Evolutionary conservation across 305 asterid genomes (phyloP).

Genomic region (Fraxinus sp.): DNA sequence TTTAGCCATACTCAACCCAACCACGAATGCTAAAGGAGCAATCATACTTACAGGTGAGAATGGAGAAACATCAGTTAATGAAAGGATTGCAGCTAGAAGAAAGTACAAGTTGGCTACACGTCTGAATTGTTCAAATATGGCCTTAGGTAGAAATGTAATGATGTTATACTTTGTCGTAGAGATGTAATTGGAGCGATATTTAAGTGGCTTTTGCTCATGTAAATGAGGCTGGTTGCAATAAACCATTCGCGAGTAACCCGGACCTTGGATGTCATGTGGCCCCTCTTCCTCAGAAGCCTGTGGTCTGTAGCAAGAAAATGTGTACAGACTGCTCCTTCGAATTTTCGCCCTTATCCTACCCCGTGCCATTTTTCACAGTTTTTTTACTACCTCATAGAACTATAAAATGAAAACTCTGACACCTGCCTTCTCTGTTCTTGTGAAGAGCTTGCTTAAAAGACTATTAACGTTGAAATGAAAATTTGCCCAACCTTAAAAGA

Average conservation of each 20-base stretch:
- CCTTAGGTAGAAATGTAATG: slow-evolving; percentile 70
- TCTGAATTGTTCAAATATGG: slow-evolving; percentile 81
- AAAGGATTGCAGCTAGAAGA: slow-evolving; percentile 66
- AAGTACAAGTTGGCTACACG: slow-evolving; percentile 90
- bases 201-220: slow-evolving; percentile 55
- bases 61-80: slow-evolving; percentile 70
- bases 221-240: slow-evolving; percentile 64
- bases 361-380: slow-evolving; percentile 45
- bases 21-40: slow-evolving; percentile 77
- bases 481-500: slow-evolving; percentile 12
- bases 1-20: slow-evolving; percentile 82
- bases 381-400: slow-evolving; percentile 19
- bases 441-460: slow-evolving; percentile 26
- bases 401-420: slow-evolving; percentile 19
- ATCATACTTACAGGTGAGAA: slow-evolving; percentile 69
- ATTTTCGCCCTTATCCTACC: slow-evolving; percentile 65
- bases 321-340: slow-evolving; percentile 62
- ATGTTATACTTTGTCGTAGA: slow-evolving; percentile 84
- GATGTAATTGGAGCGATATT: slow-evolving; percentile 64
- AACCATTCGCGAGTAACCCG: slow-evolving; percentile 64
- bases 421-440: slow-evolving; percentile 32
- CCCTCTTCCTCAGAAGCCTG: slow-evolving; percentile 48
- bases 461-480: slow-evolving; percentile 25
- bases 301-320: slow-evolving; percentile 57
- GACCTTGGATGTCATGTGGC: slow-evolving; percentile 51